Base-by-base conservation (phyloP, 257 asterid species). In the Solanum chmielewskii region DNA sequence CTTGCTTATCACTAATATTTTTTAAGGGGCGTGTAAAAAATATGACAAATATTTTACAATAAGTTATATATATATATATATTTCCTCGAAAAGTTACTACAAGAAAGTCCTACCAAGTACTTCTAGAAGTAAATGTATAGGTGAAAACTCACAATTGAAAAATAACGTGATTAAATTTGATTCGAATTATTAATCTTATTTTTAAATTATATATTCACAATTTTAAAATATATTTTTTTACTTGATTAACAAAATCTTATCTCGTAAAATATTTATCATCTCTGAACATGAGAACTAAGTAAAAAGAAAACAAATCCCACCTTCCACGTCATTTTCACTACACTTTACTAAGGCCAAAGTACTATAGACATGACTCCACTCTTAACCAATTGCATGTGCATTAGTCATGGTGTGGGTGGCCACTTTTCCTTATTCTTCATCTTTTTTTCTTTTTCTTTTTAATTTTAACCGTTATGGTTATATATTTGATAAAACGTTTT, bases 321-420 rank as follows among this genome's bases (percentile, higher is more conserved):
- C 83, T 37, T 84, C 77, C 25, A 84, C 41, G 59, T 47, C 85
- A 80, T 27, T 80, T 9, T 70, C 77, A 64, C 80, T 39, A 16
- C 80, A 62, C 8, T 84, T 87, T 64, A 39, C 68, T 89, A 3
- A 64, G 62, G 29, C 85, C 16, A 80, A 80, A 80, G 66, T 49
- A 86, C 39, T 86, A 85, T 71, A 64, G 94, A 91, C 88, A 88
- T 89, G 92, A 91, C 94, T 89, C 92, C 94, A 91, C 94, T 84
- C 68, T 83, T 70, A 87, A 84, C 89, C 90, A 88, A 85, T 86
- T 85, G 82, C 95, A 91, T 92, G 95, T 93, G 94, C 90, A 92
- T 87, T 90, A 88, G 90, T 86, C 87, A 83, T 86, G 92, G 92
- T 35, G 90, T 87, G 90, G 95, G 93, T 49, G 82, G 84, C 92